These are phyloP conservation scores for Zymoseptoria crescenta DNA, from an alignment of 2,329 filamentous ascomycete genomes.

Conservation along the genomic window DNA sequence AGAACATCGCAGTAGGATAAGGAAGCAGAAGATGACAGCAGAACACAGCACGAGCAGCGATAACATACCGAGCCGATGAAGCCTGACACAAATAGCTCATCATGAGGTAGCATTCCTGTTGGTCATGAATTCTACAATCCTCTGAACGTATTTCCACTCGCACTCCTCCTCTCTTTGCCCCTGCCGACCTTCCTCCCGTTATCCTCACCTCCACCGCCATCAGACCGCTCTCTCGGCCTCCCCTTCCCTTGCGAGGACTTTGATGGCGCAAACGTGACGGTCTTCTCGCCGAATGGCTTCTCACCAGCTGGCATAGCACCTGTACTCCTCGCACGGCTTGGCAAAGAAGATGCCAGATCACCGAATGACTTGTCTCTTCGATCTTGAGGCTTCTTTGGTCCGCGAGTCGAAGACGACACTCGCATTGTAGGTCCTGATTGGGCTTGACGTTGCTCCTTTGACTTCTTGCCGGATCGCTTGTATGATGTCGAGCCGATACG, in stretches of 20 bases:
- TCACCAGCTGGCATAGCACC: slow-evolving; percentile 20
- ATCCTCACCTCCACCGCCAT: slow-evolving; percentile 18
- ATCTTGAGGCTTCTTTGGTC: slow-evolving; percentile 31
- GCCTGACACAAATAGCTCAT: too few species aligned
- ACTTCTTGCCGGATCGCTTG: slow-evolving; percentile 48
- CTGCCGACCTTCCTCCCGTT: slow-evolving; percentile 23
- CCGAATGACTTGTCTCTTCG: slow-evolving; percentile 50
- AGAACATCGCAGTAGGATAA: too few species aligned
- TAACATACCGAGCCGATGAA: too few species aligned
- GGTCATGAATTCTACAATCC: slow-evolving; percentile 42
- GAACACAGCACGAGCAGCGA: too few species aligned
- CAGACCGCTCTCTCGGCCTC: slow-evolving; percentile 17
- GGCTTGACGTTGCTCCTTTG: slow-evolving; percentile 25
- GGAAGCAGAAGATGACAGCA: too few species aligned
- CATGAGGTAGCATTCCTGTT: too few species aligned
- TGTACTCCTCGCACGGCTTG: slow-evolving; percentile 17
- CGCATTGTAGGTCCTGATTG: slow-evolving; percentile 44
- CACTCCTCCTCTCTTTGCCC: slow-evolving; percentile 54
- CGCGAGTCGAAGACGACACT: slow-evolving; percentile 44
- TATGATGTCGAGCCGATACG: slow-evolving; percentile 62
- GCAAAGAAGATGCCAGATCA: slow-evolving; percentile 41
- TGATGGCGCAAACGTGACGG: slow-evolving; percentile 65
- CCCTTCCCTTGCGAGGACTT: slow-evolving; percentile 35
- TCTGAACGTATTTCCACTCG: slow-evolving; percentile 68
- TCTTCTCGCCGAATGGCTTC: slow-evolving; percentile 46